phyloP scores from a whole-genome alignment of 2,329 filamentous ascomycete genomes.

The Eutypa lata region DNA sequence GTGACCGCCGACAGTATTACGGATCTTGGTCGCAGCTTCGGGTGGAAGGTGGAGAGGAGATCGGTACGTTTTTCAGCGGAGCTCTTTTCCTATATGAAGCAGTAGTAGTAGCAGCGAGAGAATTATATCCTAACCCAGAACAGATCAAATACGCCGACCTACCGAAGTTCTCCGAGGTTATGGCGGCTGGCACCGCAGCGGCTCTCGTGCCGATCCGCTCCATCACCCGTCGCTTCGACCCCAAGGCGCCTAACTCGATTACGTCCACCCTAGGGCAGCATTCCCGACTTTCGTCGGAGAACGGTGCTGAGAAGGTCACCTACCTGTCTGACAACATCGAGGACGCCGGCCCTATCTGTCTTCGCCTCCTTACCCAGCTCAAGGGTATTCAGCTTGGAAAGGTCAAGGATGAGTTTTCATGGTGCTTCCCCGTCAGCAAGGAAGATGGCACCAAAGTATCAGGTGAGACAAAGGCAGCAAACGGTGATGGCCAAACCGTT shows the following conservation, averaged over 20 bases:
- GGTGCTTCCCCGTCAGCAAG: slow-evolving; percentile 53
- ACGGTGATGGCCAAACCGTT: slow-evolving; percentile 26
- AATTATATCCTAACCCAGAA: no score
- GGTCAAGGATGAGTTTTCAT: slow-evolving; percentile 72
- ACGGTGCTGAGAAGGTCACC: slow-evolving; percentile 46
- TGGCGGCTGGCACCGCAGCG: slow-evolving; percentile 89
- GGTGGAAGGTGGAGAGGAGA: slow-evolving; percentile 80
- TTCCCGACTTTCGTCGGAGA: slow-evolving; percentile 36
- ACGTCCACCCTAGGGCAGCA: slow-evolving; percentile 31
- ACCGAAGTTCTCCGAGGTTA: slow-evolving; percentile 63
- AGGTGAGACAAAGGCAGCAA: slow-evolving; percentile 20
- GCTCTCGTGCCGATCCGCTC: slow-evolving; percentile 88
- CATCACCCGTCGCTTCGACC: slow-evolving; percentile 64
- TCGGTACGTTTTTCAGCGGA: slow-evolving; percentile 43
- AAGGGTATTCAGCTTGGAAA: slow-evolving; percentile 85
- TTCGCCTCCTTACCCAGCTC: slow-evolving; percentile 70
- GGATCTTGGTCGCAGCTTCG: slow-evolving; percentile 71
- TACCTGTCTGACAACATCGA: slow-evolving; percentile 56
- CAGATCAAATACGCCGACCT: slow-evolving; percentile 64
- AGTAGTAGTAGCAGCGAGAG: no score
- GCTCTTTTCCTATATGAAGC: no score
- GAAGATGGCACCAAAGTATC: slow-evolving; percentile 41
- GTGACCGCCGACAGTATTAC: slow-evolving; percentile 64
- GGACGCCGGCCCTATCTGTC: slow-evolving; percentile 70
- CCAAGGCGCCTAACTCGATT: slow-evolving; percentile 38